Base-by-base conservation (phyloP, 306 rosid genomes). In the Trifolium subterraneum region DNA sequence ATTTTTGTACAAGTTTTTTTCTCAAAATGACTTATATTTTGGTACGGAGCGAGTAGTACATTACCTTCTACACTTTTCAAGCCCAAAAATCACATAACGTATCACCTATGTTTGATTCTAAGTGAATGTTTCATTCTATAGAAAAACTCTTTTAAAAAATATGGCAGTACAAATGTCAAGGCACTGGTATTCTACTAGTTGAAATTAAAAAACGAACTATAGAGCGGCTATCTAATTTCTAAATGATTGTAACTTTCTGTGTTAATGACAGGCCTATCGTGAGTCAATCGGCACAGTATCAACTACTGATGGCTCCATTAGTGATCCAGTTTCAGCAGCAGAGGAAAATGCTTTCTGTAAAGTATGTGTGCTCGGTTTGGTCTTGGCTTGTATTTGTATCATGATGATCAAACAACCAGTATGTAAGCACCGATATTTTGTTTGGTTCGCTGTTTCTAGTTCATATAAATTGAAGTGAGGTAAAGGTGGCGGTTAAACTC, bases 291-390 rank as follows among this genome's bases (percentile, higher is more conserved):
- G 99, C 73, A 94, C 95, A 25, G 64, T 94, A 47, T 84, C 92
- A 38, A 76, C 96, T 61, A 55, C 64, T 5, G 90, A 87, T 47
- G 82, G 75, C 52, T 44, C 80, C 59, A 72, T n/a, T 31, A 83
- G 38, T 1, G 99, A 94, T 82, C 95, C 96, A 52, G 99, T 94
- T 73, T 90, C 96, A 19, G 95, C 95, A 15, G 99, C 99, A 0
- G 97, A 94, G 93, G 96, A 94, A 79, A 84, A 90, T 38, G 99
- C 99, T 68, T 94, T 94, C 74, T 92, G 97, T 88, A 92, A 84
- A 70, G 97, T 97, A 54, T 94, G 99, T n/a, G n/a, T 70, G 97
- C 99, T 36, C 92, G 99, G 68, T 92, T 94, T 81, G 99, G 99
- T 76, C 99, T 94, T 6, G 99, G 99, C 74, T 81, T 94, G 86